These are phyloP conservation scores for Moniliella sp. DNA, from an alignment of 1,284 basidiomycete genomes.

Conservation along the genomic window DNA sequence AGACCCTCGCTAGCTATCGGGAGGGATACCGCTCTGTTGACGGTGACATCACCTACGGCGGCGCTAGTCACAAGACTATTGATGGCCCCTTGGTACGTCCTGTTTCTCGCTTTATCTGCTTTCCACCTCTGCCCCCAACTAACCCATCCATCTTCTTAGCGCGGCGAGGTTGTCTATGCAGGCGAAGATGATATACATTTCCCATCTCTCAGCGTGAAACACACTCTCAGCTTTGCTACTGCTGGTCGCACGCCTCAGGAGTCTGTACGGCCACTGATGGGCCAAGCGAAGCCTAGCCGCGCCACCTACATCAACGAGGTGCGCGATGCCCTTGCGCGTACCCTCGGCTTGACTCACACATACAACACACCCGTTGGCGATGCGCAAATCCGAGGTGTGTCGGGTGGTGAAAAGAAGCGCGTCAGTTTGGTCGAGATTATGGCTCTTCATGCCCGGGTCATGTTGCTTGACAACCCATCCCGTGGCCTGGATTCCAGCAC, in stretches of 20 bases:
- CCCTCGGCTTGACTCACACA: slow-evolving; percentile 20
- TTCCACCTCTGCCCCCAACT: too few relatives aligned
- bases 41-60: slow-evolving; percentile 13
- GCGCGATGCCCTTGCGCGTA: slow-evolving; percentile 16
- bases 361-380: slow-evolving; percentile 34
- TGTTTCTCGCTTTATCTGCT: too few relatives aligned
- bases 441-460: slow-evolving; percentile 15
- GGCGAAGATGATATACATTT: slow-evolving; percentile 5
- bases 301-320: slow-evolving; percentile 7
- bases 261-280: not conserved
- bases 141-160: too few relatives aligned
- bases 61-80: slow-evolving; percentile 15
- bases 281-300: slow-evolving; percentile 2
- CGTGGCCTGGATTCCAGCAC: slow-evolving; percentile 22
- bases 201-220: slow-evolving; percentile 12
- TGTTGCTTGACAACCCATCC: slow-evolving; percentile 20
- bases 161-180: slow-evolving; percentile 11
- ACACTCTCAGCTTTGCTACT: slow-evolving; percentile 20
- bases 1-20: slow-evolving; percentile 18
- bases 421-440: slow-evolving; percentile 34
- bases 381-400: slow-evolving; percentile 16
- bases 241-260: not conserved
- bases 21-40: slow-evolving; percentile 19
- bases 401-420: slow-evolving; percentile 37
- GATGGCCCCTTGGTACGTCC: slow-evolving; percentile 12